Conservation (phyloP, 2,329 filamentous ascomycete genomes). For the Aspergillus alliaceus region DNA sequence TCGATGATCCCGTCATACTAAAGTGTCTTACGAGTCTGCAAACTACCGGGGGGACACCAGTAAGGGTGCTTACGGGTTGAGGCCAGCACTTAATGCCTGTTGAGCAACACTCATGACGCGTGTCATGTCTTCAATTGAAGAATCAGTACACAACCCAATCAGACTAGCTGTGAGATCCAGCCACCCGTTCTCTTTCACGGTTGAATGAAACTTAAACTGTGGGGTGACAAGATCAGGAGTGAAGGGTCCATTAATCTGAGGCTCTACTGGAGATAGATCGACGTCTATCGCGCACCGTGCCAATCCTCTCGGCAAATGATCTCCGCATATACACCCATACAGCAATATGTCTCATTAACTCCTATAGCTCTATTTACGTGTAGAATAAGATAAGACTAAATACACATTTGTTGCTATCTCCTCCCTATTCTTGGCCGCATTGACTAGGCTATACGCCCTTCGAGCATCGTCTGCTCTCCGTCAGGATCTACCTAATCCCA, state of each 20-base stretch:
- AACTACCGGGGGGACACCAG: constrained; percentile 93
- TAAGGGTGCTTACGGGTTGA: constrained; percentile 93
- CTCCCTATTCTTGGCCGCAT: constrained; percentile 28
- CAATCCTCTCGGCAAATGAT: constrained; percentile 10
- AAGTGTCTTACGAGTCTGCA: constrained; percentile 94
- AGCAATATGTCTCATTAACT: constrained; percentile 12
- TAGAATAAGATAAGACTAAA: constrained; percentile 27
- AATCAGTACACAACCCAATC: constrained; percentile 98
- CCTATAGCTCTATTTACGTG: constrained; percentile 22
- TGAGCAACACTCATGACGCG: constrained; percentile 87
- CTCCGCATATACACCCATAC: constrained; percentile 11
- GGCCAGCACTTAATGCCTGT: constrained; percentile 84
- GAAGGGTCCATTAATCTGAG: constrained; percentile 98
- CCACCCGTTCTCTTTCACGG: constrained; percentile 93
- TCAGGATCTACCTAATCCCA: constrained; percentile 9
- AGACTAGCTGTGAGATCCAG: constrained; percentile 95
- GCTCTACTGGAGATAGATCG: constrained; percentile 91
- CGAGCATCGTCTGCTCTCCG: constrained; percentile 19
- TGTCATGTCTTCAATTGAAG: constrained; percentile 84
- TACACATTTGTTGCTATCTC: constrained; percentile 29
- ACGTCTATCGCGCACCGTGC: constrained; percentile 43
- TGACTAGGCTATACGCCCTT: constrained; percentile 29
- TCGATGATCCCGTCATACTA: constrained; percentile 84
- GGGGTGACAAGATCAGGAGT: constrained; percentile 96
- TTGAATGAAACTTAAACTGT: constrained; percentile 94